Percentiles rank a stretch among this genome's conserved stretches.
phyloP scores from a whole-genome alignment of 768 basidiomycete species.

The Lyophyllum atratum region DNA sequence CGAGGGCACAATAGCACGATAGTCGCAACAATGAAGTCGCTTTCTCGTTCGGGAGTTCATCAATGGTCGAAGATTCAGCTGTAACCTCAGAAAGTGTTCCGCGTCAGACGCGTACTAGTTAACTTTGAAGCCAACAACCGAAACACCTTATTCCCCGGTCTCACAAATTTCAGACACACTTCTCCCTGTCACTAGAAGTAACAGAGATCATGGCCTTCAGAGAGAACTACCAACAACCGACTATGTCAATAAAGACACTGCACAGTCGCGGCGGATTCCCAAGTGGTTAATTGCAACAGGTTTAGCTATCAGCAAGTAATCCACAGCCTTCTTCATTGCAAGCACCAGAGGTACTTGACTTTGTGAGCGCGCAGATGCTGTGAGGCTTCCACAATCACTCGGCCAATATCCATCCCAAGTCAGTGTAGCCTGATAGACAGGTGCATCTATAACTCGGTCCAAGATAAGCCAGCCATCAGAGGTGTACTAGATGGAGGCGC shows the following conservation, averaged over 20 bases:
- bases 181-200: slow-evolving; percentile 25
- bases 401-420: slow-evolving; percentile 32
- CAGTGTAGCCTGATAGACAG: slow-evolving; percentile 34
- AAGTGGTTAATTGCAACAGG: slow-evolving; percentile 36
- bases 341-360: slow-evolving; percentile 31
- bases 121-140: slow-evolving; percentile 21
- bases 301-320: slow-evolving; percentile 43
- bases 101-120: slow-evolving; percentile 17
- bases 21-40: slow-evolving; percentile 12
- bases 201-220: slow-evolving; percentile 36
- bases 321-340: slow-evolving; percentile 35
- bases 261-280: slow-evolving; percentile 37
- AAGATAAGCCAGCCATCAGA: too few species aligned
- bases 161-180: slow-evolving; percentile 43
- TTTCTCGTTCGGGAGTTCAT: slow-evolving; percentile 28
- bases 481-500: too few species aligned
- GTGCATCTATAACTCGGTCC: slow-evolving; percentile 35
- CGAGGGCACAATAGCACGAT: slow-evolving; percentile 2
- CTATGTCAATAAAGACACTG: slow-evolving; percentile 17
- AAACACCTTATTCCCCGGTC: slow-evolving; percentile 47
- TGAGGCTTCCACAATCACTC: slow-evolving; percentile 18
- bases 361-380: slow-evolving; percentile 9
- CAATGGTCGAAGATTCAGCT: slow-evolving; percentile 25
- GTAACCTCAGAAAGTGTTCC: slow-evolving; percentile 14
- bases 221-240: slow-evolving; percentile 40